These are phyloP conservation scores for Cucumis hystrix DNA, from an alignment of 306 rosid genomes.

Conservation along the genomic window DNA sequence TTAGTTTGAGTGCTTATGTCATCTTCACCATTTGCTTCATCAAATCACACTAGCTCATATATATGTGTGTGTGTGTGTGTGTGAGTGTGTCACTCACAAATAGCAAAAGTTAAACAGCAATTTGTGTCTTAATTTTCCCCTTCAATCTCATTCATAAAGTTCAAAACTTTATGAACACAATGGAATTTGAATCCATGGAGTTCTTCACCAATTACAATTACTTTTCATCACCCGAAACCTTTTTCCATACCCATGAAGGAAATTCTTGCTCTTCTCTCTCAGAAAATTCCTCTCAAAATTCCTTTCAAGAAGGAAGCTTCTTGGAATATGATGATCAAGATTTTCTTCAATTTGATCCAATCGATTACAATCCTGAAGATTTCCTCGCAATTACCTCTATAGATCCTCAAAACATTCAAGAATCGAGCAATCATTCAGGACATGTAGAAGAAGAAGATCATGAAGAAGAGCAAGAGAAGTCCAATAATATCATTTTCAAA, in stretches of 20 bases:
- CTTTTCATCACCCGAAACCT: not conserved
- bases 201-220: not conserved
- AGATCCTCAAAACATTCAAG: not conserved
- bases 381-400: not conserved
- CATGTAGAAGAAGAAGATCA: not conserved
- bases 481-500: not conserved
- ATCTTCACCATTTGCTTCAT: not conserved
- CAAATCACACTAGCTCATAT: not conserved
- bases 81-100: not conserved
- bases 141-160: not conserved
- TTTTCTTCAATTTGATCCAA: not conserved
- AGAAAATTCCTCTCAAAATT: not conserved
- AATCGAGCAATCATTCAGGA: not conserved
- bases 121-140: not conserved
- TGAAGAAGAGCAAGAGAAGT: not conserved
- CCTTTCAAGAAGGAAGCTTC: not conserved
- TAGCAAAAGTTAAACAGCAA: not conserved
- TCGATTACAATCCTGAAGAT: not conserved
- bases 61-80: not conserved
- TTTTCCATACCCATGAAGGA: not conserved
- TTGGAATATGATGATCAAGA: not conserved
- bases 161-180: not conserved
- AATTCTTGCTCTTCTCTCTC: not conserved
- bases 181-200: slow-evolving; percentile 4
- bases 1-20: not conserved